A percentile compares a stretch with the other conserved stretches of the same genome.
These are phyloP conservation scores for Leishmania tarentolae DNA, from an alignment of 208 protist genomes.

Conservation along the genomic window DNA sequence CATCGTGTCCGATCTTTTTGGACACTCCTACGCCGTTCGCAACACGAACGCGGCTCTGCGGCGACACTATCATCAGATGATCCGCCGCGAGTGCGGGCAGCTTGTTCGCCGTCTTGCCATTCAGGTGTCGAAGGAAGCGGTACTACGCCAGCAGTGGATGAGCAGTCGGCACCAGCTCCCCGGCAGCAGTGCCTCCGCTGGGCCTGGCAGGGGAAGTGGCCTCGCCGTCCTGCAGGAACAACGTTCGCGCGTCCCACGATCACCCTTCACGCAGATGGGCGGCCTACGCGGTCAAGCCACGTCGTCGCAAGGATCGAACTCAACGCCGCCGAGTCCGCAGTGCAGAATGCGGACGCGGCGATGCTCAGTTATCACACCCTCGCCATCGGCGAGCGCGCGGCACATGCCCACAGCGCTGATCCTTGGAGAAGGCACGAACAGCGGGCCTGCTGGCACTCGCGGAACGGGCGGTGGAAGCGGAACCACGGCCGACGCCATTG, in stretches of 20 bases:
- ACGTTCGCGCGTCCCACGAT: constrained; percentile 22
- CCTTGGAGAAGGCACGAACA: not conserved
- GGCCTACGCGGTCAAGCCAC: constrained; percentile 10
- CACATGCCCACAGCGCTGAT: not conserved
- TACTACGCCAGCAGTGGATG: constrained; percentile 26
- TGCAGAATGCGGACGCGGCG: constrained; percentile 23
- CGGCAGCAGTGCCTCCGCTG: not conserved
- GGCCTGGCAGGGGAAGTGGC: constrained; percentile 9
- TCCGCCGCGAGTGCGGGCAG: constrained; percentile 40
- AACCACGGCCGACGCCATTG: not conserved
- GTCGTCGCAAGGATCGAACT: constrained; percentile 29
- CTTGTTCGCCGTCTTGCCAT: constrained; percentile 39
- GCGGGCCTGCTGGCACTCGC: not conserved
- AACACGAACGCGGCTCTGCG: constrained; percentile 49
- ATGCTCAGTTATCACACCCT: constrained; percentile 13
- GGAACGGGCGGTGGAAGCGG: not conserved
- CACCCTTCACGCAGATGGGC: constrained; percentile 23
- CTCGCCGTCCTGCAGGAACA: constrained; percentile 23
- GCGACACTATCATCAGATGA: constrained; percentile 48
- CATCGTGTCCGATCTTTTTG: constrained; percentile 63
- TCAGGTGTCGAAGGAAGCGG: constrained; percentile 34
- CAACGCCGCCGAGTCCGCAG: constrained; percentile 30
- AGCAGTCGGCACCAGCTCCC: constrained; percentile 13
- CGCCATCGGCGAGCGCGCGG: constrained; percentile 12
- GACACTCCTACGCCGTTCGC: constrained; percentile 57